Evolutionary conservation across 768 basidiomycete species (phyloP), one percentile per base, ranked within the genome.

Genomic region (Mycena leptocephala): DNA sequence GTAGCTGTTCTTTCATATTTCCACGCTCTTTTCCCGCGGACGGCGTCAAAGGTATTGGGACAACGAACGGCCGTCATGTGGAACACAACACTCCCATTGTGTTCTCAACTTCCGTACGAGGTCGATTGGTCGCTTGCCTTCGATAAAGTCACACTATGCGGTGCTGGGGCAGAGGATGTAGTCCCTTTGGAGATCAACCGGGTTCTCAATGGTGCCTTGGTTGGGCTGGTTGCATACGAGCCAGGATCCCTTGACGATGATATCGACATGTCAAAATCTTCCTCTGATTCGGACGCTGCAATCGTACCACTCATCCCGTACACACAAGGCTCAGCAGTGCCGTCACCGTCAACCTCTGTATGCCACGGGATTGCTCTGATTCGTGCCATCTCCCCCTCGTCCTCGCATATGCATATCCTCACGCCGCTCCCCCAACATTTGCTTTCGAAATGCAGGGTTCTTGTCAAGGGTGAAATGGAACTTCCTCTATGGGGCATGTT

Each of bases 391-490:
- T 88, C 84, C 62, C 86, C 86, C n/a, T 75, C 80, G 4, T 80
- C 87, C 0, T 79, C 88, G 20, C 84, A 88, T 53, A 84, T 97
- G 41, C 96, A 98, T 39, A 78, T 98, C n/a, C 86, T 98, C 41
- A 96, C 97, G 0, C 96, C 97, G 0, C 75, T 97, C 1, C 92
- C 93, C 0, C 84, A 90, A 0, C 67, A 80, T 0, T 51, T 88
- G 0, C 87, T 98, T 3, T 76, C 80, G 0, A 79, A 82, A 20
- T 81, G 80, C 28, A 85, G 91, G 5, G 86, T 92, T 22, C 80
- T 98, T 4, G 92, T 98, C 58, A 97, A 95, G 83, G 97, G 97
- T 10, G 96, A 97, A 81, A 87, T 97, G 80, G 96, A 97, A 83
- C 84, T 98, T 0, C 97, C 97, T 0, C 86, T 97, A 0, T 95